phyloP scores from a whole-genome alignment of 2,329 filamentous ascomycete genomes.

The Pseudomassariella vexata region DNA sequence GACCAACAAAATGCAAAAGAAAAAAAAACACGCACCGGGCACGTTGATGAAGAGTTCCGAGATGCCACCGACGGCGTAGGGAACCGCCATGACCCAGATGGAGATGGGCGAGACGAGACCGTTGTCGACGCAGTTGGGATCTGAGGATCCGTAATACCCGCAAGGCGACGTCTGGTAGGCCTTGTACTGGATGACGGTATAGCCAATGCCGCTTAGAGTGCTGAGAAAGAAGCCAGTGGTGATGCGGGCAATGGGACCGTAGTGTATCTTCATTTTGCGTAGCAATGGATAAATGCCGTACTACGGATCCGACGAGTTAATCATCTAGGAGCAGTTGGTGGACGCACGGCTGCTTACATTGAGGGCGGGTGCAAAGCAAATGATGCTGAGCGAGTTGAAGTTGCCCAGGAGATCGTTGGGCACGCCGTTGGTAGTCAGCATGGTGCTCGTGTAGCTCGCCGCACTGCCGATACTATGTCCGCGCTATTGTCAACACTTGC shows the following conservation, averaged over 20 bases:
- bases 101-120: slow-evolving; percentile 36
- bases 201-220: slow-evolving; percentile 36
- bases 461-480: slow-evolving; percentile 37
- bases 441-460: slow-evolving; percentile 39
- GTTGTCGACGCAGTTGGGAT: slow-evolving; percentile 23
- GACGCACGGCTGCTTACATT: slow-evolving; percentile 17
- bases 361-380: slow-evolving; percentile 38
- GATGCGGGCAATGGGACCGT: slow-evolving; percentile 42
- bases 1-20: too few species aligned
- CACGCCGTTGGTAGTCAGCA: slow-evolving; percentile 40
- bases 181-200: slow-evolving; percentile 33
- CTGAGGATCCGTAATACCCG: slow-evolving; percentile 30
- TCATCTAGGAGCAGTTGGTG: too few species aligned
- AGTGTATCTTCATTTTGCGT: slow-evolving; percentile 32
- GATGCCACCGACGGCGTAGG: slow-evolving; percentile 45
- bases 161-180: slow-evolving; percentile 35
- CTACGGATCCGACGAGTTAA: too few species aligned
- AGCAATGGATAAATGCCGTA: slow-evolving; percentile 42
- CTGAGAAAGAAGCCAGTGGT: slow-evolving; percentile 45
- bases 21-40: slow-evolving; percentile 15
- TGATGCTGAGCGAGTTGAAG: slow-evolving; percentile 45
- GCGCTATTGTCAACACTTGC: neutral
- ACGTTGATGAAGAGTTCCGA: slow-evolving; percentile 46
- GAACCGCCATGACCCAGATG: slow-evolving; percentile 52
- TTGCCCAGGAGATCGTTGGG: slow-evolving; percentile 45